Percentiles rank a stretch among this genome's conserved stretches.
Evolutionary conservation across 208 protist species (phyloP).

Genomic region (Crithidia bombi): DNA sequence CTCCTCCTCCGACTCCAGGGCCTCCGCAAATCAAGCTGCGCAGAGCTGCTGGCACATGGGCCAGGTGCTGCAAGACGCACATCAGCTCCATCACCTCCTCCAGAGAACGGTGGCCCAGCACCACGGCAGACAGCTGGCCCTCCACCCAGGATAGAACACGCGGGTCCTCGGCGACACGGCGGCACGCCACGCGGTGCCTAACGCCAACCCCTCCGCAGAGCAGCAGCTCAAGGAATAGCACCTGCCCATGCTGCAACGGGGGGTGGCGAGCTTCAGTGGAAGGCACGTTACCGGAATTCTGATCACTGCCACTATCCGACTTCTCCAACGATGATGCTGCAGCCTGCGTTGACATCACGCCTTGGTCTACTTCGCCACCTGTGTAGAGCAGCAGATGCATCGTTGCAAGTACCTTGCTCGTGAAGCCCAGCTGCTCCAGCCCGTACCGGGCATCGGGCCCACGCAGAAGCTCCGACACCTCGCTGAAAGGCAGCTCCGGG

Average conservation of each 20-base stretch:
- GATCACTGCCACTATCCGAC: not conserved
- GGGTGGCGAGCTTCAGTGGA: not conserved
- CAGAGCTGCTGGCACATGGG: constrained; percentile 33
- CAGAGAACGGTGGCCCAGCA: constrained; percentile 36
- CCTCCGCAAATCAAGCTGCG: constrained; percentile 11
- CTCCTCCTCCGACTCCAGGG: not conserved
- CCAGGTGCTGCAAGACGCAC: constrained; percentile 43
- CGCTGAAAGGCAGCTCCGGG: constrained; percentile 49
- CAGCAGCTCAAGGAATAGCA: constrained; percentile 37
- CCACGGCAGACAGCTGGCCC: constrained; percentile 33
- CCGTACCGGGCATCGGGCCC: constrained; percentile 40
- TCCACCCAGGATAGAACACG: constrained; percentile 34
- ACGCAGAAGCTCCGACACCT: constrained; percentile 59
- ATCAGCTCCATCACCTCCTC: constrained; percentile 39
- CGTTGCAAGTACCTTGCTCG: constrained; percentile 35
- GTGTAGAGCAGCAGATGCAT: constrained; percentile 29
- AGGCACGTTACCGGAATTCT: not conserved
- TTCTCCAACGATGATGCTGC: not conserved
- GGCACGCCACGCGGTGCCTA: constrained; percentile 24
- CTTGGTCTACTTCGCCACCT: not conserved
- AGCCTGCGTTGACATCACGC: not conserved
- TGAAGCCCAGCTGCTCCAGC: constrained; percentile 53
- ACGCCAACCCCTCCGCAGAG: constrained; percentile 43
- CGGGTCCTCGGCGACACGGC: constrained; percentile 42
- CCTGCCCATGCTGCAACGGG: constrained; percentile 2